Evolutionary conservation across 2,329 filamentous ascomycete genomes (phyloP).

Genomic region (Claviceps sp.): DNA sequence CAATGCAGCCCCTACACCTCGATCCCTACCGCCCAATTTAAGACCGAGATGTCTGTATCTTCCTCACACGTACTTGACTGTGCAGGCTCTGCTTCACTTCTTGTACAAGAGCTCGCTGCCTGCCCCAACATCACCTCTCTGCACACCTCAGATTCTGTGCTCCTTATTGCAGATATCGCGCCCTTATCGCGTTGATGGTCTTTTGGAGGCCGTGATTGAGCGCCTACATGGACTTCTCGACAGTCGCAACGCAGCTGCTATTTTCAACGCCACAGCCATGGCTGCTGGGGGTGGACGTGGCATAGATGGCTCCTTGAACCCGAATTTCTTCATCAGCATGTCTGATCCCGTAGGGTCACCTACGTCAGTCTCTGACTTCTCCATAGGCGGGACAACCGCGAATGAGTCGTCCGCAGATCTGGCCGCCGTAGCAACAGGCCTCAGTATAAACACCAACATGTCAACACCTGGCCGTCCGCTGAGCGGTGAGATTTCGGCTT

Average conservation of each 20-base stretch:
- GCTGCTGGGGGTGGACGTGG: slow-evolving; percentile 84
- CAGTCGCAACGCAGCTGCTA: slow-evolving; percentile 84
- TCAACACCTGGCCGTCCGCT: slow-evolving; percentile 22
- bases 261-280: slow-evolving; percentile 98
- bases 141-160: slow-evolving; percentile 90
- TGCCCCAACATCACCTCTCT: slow-evolving; percentile 59
- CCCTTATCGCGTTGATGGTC: slow-evolving; percentile 83
- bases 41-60: slow-evolving; percentile 82
- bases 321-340: slow-evolving; percentile 45
- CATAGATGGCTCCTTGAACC: slow-evolving; percentile 53
- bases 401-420: slow-evolving; percentile 19
- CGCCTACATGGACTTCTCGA: slow-evolving; percentile 80
- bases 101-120: slow-evolving; percentile 88
- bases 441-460: slow-evolving; percentile 37
- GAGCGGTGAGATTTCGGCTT: slow-evolving; percentile 36
- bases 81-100: slow-evolving; percentile 83
- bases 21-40: slow-evolving; percentile 43
- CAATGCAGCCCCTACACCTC: slow-evolving; percentile 44
- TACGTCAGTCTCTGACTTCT: slow-evolving; percentile 20
- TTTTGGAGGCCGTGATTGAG: slow-evolving; percentile 86
- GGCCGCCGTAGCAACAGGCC: slow-evolving; percentile 21
- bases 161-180: slow-evolving; percentile 86
- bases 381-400: slow-evolving; percentile 16
- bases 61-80: slow-evolving; percentile 78
- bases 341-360: slow-evolving; percentile 28